phyloP scores from a whole-genome alignment of 768 basidiomycete species.

The Chalciporus chontae region DNA sequence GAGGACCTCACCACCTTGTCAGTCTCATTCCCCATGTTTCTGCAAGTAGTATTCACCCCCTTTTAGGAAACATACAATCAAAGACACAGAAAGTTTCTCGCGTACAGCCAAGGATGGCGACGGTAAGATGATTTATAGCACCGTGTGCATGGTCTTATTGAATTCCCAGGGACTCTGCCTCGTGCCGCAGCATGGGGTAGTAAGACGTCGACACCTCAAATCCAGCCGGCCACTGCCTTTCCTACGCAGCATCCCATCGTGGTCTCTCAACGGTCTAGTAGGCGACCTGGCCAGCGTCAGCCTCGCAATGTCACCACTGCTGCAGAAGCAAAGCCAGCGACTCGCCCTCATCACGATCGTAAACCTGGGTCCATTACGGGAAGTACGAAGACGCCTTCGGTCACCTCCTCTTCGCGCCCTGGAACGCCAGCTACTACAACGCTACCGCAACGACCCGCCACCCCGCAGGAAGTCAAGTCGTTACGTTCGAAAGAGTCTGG shows the following conservation, averaged over 20 bases:
- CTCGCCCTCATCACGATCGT: constrained; percentile 41
- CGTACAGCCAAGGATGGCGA: constrained; percentile 59
- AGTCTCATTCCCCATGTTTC: constrained; percentile 25
- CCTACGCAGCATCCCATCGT: constrained; percentile 19
- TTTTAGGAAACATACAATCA: constrained; percentile 85
- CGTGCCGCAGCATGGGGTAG: constrained; percentile 65
- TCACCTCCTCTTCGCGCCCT: constrained; percentile 54
- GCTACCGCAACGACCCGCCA: constrained; percentile 40
- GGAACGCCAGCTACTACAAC: constrained; percentile 44
- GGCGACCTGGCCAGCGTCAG: constrained; percentile 48
- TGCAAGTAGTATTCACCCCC: constrained; percentile 1
- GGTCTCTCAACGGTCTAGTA: constrained; percentile 35
- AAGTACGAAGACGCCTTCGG: constrained; percentile 43
- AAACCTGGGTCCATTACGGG: constrained; percentile 35
- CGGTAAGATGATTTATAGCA: constrained; percentile 33
- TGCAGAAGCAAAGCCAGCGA: constrained; percentile 33
- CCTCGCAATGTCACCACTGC: constrained; percentile 37
- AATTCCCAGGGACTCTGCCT: constrained; percentile 48
- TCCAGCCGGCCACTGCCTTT: constrained; percentile 10
- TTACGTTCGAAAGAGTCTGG: constrained; percentile 39
- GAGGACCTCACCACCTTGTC: constrained; percentile 93
- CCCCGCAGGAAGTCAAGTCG: constrained; percentile 41
- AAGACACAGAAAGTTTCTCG: constrained; percentile 74
- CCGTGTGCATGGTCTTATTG: constrained; percentile 6
- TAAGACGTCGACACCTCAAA: constrained; percentile 30